Evolutionary conservation across 2,329 filamentous ascomycete genomes (phyloP), one percentile per base, ranked within the genome.

Genomic region (Exophiala aquamarina): DNA sequence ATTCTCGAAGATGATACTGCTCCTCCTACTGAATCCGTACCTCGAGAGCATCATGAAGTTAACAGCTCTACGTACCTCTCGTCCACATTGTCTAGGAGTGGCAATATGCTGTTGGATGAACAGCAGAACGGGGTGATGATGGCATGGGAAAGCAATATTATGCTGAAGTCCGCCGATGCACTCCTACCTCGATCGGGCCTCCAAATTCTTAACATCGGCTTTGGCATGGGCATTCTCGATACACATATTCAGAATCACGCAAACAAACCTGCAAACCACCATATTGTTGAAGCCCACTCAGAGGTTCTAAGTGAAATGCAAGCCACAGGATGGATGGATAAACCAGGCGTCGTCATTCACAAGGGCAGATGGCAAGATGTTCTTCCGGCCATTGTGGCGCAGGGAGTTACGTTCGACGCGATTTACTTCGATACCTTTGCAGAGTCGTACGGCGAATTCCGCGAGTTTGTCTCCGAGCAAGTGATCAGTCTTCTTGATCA

Each of bases 401-500:
- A 81, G 32, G 86, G 86, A 8, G 78, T 86, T 60, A 71, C 82
- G 10, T 91, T 92, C 62, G 88, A 95, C 63, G 88, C 86, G 20
- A 89, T 98, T 58, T 98, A 97, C 73, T 97, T 96, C 63, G 93
- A 98, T 64, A 98, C 93, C 0, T 97, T 97, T 66, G 93, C 90
- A 5, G 93, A 98, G 70, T 88, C 93, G 55, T 98, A 97, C 68
- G 75, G 76, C 2, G 87, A 92, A 65, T 81, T 97, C 20, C 85
- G 86, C 37, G 76, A 83, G 50, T 96, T 97, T 72, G 95, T 97
- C 65, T 85, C 80, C 2, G 93, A 97, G 66, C 83, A 86, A 59
- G 84, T 97, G 9, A 88, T 93, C 23, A 85, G 82, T 0, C 68
- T 97, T 44, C 72, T 98, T 36, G 84, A 87, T 57, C 73, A 77